Evolutionary conservation across 164 flowering plant genomes (phyloP).

Genomic region (Berberis thunbergii): DNA sequence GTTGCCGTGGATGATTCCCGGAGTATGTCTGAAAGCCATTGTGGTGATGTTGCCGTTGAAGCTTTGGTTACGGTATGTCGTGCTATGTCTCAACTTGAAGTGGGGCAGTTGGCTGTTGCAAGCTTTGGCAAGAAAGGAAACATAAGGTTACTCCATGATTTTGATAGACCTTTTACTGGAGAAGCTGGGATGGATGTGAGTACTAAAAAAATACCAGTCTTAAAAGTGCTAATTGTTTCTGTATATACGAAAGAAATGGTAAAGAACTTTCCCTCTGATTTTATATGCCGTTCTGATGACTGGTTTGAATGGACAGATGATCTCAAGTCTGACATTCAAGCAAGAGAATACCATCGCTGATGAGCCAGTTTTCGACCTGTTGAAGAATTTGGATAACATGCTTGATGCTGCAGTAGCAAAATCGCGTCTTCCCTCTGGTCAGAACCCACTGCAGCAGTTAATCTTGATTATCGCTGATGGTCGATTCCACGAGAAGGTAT

Average conservation of each 20-base stretch:
- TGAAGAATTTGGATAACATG: constrained; percentile 59
- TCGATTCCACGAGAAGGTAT: constrained; percentile 75
- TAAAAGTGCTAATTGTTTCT: too few relatives aligned
- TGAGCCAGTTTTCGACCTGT: constrained; percentile 77
- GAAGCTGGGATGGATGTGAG: constrained; percentile 82
- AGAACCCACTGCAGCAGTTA: constrained; percentile 86
- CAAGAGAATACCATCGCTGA: constrained; percentile 86
- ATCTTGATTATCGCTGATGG: constrained; percentile 92
- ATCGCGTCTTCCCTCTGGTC: constrained; percentile 78
- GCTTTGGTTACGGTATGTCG: constrained; percentile 95
- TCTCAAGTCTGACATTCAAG: constrained; percentile 73
- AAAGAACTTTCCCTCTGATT: not conserved
- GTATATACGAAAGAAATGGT: too few relatives aligned
- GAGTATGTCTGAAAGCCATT: constrained; percentile 85
- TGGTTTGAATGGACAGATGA: constrained; percentile 41
- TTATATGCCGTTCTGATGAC: not conserved
- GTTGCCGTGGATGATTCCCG: constrained; percentile 94
- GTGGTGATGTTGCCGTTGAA: constrained; percentile 80
- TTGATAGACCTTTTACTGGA: constrained; percentile 66
- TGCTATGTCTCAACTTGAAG: constrained; percentile 92
- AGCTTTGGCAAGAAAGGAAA: constrained; percentile 93
- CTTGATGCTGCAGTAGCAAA: constrained; percentile 58
- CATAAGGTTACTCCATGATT: constrained; percentile 67
- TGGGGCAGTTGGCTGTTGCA: constrained; percentile 84
- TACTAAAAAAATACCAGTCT: not conserved